Evolutionary conservation across 2,329 filamentous ascomycete species (phyloP).

Genomic region (Emmonsiellopsis sp.): DNA sequence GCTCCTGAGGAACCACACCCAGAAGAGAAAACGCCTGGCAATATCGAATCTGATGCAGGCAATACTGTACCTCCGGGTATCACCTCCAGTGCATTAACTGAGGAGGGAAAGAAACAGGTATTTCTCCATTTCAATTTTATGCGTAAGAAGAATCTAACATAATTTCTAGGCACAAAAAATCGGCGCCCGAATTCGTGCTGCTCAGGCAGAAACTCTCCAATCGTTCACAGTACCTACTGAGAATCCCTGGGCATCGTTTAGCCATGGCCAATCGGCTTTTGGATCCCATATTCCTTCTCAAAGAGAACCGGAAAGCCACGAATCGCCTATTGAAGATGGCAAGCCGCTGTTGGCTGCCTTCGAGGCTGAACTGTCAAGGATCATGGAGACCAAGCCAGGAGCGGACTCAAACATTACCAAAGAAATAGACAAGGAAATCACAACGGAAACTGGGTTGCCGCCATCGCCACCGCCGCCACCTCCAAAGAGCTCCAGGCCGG

Average conservation of each 20-base stretch:
- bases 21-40: background rate
- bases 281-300: constrained; percentile 1
- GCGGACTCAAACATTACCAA: constrained; percentile 3
- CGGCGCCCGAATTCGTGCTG: constrained; percentile 10
- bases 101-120: constrained; percentile 18
- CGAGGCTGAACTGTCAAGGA: constrained; percentile 28
- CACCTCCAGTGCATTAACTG: constrained; percentile 10
- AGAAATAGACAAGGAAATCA: background rate
- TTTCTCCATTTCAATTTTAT: background rate
- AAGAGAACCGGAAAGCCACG: constrained; percentile 11
- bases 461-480: constrained; percentile 8
- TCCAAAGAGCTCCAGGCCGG: constrained; percentile 2
- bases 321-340: constrained; percentile 14
- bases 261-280: background rate
- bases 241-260: constrained; percentile 15
- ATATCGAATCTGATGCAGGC: background rate
- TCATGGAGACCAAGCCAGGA: constrained; percentile 15
- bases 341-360: constrained; percentile 30
- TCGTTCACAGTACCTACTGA: background rate
- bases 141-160: background rate
- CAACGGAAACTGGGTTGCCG: constrained; percentile 8
- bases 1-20: background rate
- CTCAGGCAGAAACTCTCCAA: background rate
- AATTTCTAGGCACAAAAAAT: constrained; percentile 14
- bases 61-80: background rate